A percentile compares a stretch with the other conserved stretches of the same genome.
Evolutionary conservation across 192 early-diverging fungal genomes (phyloP).

Genomic region (Dispira parvispora): DNA sequence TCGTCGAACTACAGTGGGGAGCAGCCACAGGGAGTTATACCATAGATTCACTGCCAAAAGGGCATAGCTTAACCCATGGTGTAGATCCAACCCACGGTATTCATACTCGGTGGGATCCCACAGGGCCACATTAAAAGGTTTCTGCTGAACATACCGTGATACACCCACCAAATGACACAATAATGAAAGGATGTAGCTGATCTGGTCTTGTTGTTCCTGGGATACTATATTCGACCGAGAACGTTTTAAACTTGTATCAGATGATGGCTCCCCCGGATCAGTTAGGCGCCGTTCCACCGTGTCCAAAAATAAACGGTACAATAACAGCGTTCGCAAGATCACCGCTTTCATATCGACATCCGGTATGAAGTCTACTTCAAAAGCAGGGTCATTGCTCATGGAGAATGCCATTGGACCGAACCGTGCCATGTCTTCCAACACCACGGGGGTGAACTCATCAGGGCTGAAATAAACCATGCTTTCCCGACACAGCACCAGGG

Average conservation of each 20-base stretch:
- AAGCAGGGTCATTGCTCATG: not conserved
- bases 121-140: not conserved
- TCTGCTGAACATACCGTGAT: too few species aligned
- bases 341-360: not conserved
- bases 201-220: too few species aligned
- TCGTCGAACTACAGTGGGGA: constrained; percentile 4
- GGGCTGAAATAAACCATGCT: not conserved
- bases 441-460: not conserved
- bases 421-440: not conserved
- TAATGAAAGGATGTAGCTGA: too few species aligned
- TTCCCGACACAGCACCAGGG: too few species aligned
- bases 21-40: not conserved
- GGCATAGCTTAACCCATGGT: not conserved
- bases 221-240: too few species aligned
- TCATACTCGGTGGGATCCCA: not conserved
- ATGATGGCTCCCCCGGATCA: not conserved
- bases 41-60: not conserved
- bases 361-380: not conserved
- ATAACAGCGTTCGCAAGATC: not conserved
- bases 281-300: not conserved
- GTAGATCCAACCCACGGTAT: not conserved
- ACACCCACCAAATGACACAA: too few species aligned
- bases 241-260: too few species aligned
- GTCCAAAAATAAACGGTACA: constrained; percentile 3
- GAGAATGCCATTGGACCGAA: not conserved